A percentile compares a stretch with the other conserved stretches of the same genome.
phyloP scores from a whole-genome alignment of 2,329 filamentous ascomycete species.

The Plectosphaerella plurivora region DNA sequence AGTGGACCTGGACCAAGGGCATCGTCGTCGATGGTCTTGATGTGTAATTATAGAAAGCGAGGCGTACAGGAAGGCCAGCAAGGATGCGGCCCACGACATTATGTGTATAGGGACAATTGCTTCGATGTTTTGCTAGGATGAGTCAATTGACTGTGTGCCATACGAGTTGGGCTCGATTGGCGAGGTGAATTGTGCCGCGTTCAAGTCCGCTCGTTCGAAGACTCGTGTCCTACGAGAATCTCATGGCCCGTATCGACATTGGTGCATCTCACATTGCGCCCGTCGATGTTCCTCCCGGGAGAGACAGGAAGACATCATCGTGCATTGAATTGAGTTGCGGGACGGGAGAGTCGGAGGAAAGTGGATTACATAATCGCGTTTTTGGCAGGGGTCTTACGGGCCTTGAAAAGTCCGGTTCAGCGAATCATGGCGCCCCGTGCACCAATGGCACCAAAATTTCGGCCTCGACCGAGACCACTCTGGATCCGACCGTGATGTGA shows the following conservation, averaged over 20 bases:
- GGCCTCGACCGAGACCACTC: constrained; percentile 6
- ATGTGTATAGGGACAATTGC: neutral
- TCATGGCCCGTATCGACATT: no score
- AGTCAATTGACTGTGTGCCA: no score
- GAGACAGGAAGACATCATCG: no score
- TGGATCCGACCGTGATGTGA: constrained; percentile 5
- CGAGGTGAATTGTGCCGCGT: no score
- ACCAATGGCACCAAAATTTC: neutral
- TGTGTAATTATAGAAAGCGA: constrained; percentile 48
- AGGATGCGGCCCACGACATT: neutral
- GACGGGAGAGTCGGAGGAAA: no score
- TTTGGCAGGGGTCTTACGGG: no score
- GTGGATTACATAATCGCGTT: neutral
- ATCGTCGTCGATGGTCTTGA: constrained; percentile 80
- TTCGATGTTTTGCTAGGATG: neutral
- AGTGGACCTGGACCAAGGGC: constrained; percentile 84
- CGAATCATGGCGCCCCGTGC: constrained; percentile 7
- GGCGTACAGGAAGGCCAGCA: constrained; percentile 1
- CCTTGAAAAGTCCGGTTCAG: neutral
- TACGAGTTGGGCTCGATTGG: no score
- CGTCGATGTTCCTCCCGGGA: no score
- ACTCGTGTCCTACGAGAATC: no score
- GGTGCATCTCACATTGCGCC: no score
- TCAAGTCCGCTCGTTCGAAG: no score
- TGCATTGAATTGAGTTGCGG: no score